phyloP scores from a whole-genome alignment of 2,329 filamentous ascomycete species.

The Colletotrichum navitas region DNA sequence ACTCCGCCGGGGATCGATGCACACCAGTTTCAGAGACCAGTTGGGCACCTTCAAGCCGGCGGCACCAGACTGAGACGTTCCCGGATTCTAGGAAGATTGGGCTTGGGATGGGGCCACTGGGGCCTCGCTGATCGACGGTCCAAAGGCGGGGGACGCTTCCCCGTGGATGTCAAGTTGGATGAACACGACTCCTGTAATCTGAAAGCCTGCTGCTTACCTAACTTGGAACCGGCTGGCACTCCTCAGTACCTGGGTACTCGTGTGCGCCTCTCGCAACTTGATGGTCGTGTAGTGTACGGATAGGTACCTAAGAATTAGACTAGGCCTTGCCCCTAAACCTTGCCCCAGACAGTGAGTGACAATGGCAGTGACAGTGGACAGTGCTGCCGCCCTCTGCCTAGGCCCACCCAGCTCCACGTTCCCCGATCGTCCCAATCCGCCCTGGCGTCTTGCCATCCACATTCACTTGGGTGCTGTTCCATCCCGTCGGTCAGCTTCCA shows the following conservation, averaged over 20 bases:
- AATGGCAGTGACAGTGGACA: background rate
- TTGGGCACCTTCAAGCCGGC: conserved; percentile 19
- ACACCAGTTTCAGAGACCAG: conserved; percentile 19
- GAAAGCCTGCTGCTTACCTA: background rate
- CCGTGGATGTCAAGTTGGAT: conserved; percentile 1
- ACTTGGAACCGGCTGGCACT: too few species aligned
- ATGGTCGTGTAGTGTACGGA: too few species aligned
- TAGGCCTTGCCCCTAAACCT: too few species aligned
- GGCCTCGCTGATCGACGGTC: conserved; percentile 5
- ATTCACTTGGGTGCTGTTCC: conserved; percentile 25
- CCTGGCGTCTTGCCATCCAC: conserved; percentile 6
- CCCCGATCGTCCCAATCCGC: conserved; percentile 20
- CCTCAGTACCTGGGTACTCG: too few species aligned
- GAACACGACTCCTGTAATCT: background rate
- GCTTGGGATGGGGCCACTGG: conserved; percentile 14
- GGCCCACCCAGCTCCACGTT: conserved; percentile 10
- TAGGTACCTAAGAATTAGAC: too few species aligned
- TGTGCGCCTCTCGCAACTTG: too few species aligned
- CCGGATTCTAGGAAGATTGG: background rate
- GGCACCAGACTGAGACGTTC: background rate
- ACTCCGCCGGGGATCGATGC: conserved; percentile 6
- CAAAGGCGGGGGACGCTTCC: conserved; percentile 4
- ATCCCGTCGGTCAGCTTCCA: conserved; percentile 15
- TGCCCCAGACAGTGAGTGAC: background rate
- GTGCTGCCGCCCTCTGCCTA: background rate